Conservation (phyloP, 371 early-diverging fungal genomes). For the Syncephalastrum contaminatum region DNA sequence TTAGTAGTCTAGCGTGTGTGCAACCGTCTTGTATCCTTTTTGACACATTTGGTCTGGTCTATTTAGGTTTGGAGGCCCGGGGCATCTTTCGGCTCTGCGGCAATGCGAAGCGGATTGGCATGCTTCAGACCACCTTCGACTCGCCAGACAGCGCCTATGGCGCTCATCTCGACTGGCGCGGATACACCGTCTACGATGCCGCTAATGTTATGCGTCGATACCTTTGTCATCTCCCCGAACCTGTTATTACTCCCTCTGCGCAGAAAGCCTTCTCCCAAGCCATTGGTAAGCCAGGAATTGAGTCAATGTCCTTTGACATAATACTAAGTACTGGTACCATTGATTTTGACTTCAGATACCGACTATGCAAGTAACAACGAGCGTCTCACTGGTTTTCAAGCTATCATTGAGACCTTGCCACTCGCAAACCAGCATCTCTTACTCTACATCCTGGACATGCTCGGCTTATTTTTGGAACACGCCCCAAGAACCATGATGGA, state of each 20-base stretch:
- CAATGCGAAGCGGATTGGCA: constrained; percentile 47
- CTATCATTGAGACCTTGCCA: constrained; percentile 49
- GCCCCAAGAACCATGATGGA: constrained; percentile 54
- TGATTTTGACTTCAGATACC: not conserved
- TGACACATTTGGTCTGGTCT: not conserved
- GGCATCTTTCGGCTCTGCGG: constrained; percentile 31
- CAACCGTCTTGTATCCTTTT: too few relatives aligned
- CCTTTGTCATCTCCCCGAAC: constrained; percentile 51
- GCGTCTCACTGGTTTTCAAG: constrained; percentile 47
- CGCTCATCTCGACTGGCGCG: constrained; percentile 47
- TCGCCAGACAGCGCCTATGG: constrained; percentile 46
- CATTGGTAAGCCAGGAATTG: constrained; percentile 31
- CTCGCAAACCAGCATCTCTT: constrained; percentile 53
- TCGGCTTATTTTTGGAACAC: constrained; percentile 47
- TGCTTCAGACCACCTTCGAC: constrained; percentile 54
- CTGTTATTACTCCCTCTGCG: constrained; percentile 48
- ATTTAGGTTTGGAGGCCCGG: constrained; percentile 13
- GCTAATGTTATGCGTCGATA: constrained; percentile 56
- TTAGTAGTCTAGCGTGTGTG: constrained; percentile 2
- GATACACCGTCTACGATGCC: constrained; percentile 56
- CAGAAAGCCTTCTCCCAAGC: constrained; percentile 48
- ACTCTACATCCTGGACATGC: constrained; percentile 58
- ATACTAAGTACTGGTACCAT: too few relatives aligned
- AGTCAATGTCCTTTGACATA: not conserved
- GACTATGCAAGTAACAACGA: constrained; percentile 27